Conservation (phyloP, 345 rosid genomes). For the Dipteronia dyeriana region DNA sequence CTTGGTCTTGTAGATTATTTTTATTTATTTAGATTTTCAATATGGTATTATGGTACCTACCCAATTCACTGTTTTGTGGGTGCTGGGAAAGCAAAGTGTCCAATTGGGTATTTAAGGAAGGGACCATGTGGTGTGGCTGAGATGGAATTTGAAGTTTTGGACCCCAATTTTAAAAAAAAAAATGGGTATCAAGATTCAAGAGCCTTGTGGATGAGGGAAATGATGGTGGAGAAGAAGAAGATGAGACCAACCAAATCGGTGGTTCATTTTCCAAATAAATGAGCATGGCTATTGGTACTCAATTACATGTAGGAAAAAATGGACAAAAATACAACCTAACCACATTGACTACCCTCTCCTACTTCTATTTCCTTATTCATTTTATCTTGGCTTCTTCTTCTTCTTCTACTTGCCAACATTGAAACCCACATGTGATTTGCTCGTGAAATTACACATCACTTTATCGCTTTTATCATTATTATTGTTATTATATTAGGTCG, state of each 20-base stretch:
- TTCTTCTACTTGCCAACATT: not conserved
- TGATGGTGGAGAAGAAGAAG: slow-evolving; percentile 27
- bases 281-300: slow-evolving; percentile 39
- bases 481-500: not conserved
- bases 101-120: slow-evolving; percentile 25
- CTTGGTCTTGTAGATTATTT: not conserved
- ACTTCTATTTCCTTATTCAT: slow-evolving; percentile 13
- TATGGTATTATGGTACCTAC: not conserved
- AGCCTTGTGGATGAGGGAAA: slow-evolving; percentile 16
- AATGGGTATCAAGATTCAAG: slow-evolving; percentile 16
- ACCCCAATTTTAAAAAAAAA: not conserved
- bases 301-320: slow-evolving; percentile 42
- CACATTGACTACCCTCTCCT: slow-evolving; percentile 38
- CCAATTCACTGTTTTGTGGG: not conserved
- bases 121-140: slow-evolving; percentile 36
- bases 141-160: slow-evolving; percentile 27
- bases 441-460: slow-evolving; percentile 15
- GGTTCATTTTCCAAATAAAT: slow-evolving; percentile 36
- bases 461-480: not conserved
- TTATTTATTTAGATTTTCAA: not conserved
- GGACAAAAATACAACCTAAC: slow-evolving; percentile 35
- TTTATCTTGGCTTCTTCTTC: slow-evolving; percentile 22
- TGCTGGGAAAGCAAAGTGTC: slow-evolving; percentile 19
- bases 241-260: slow-evolving; percentile 23
- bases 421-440: slow-evolving; percentile 18